phyloP scores from a whole-genome alignment of 345 rosid species.

The Lenwebbia sp. region DNA sequence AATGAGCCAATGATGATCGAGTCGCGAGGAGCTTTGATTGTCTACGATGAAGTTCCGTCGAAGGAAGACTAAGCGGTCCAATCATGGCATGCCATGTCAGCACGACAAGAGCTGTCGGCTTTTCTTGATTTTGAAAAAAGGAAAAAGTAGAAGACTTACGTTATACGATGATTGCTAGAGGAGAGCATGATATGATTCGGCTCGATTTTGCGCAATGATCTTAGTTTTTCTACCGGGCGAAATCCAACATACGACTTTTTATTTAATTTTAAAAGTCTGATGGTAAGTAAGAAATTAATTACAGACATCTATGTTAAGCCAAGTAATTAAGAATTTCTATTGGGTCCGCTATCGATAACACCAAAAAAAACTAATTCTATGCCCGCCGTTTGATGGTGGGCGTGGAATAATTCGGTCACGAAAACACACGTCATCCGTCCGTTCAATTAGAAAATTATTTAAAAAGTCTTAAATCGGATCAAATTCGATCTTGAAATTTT shows the following conservation, averaged over 20 bases:
- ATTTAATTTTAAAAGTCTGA: background rate
- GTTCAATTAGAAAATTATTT: too few relatives aligned
- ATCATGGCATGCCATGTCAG: background rate
- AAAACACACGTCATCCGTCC: fast-evolving
- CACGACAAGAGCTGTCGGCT: background rate
- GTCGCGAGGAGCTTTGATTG: background rate
- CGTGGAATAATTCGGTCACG: background rate
- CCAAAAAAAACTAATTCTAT: too few relatives aligned
- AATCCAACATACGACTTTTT: background rate
- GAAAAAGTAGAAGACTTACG: background rate
- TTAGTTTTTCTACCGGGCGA: background rate
- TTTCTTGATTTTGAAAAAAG: background rate
- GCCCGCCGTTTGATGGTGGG: background rate
- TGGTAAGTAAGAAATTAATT: background rate
- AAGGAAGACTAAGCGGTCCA: background rate
- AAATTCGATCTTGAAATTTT: too few relatives aligned
- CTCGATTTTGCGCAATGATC: background rate
- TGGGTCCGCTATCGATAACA: background rate
- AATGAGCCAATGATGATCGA: background rate
- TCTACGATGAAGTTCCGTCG: background rate
- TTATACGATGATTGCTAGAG: background rate
- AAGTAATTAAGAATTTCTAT: background rate
- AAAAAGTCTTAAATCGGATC: too few relatives aligned
- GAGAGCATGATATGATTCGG: background rate
- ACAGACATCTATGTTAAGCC: background rate